Evolutionary conservation across 805 yeast genomes (phyloP).

Genomic region (Diddensiella transvaalensis): DNA sequence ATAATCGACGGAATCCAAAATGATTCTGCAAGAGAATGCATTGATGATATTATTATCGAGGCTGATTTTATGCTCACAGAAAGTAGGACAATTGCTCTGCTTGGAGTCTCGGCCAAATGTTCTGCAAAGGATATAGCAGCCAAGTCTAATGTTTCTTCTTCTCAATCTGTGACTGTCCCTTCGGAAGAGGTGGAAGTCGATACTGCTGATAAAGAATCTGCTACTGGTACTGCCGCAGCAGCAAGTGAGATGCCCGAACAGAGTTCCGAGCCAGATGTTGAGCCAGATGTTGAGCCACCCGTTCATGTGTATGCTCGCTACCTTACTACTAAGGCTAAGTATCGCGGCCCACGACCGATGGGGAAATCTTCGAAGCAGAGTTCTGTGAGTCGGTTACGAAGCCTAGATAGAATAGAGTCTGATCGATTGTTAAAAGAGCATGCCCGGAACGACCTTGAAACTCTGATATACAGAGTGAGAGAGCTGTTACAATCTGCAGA

Average conservation of each 20-base stretch:
- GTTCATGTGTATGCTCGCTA: slow-evolving; percentile 16
- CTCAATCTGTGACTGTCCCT: slow-evolving; percentile 4
- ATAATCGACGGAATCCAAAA: slow-evolving; percentile 28
- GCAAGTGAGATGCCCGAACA: slow-evolving; percentile 10
- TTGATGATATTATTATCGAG: slow-evolving; percentile 12
- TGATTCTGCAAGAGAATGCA: slow-evolving; percentile 18
- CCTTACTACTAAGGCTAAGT: slow-evolving; percentile 29
- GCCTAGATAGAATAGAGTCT: slow-evolving; percentile 52
- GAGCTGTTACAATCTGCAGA: slow-evolving; percentile 46
- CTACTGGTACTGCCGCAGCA: slow-evolving; percentile 1
- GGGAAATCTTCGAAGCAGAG: slow-evolving; percentile 45
- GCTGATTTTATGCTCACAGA: slow-evolving; percentile 18
- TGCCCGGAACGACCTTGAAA: slow-evolving; percentile 66
- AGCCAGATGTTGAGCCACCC: slow-evolving; percentile 11
- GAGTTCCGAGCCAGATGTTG: neutral
- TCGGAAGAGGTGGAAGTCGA: slow-evolving; percentile 11
- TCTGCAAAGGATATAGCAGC: slow-evolving; percentile 12
- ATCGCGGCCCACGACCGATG: slow-evolving; percentile 46
- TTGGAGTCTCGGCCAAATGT: slow-evolving; percentile 16
- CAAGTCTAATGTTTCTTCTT: slow-evolving; percentile 9
- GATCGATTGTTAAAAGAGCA: slow-evolving; percentile 54
- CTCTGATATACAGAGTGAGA: slow-evolving; percentile 66
- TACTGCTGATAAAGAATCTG: slow-evolving; percentile 11
- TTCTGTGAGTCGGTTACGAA: slow-evolving; percentile 47
- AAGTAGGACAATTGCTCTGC: slow-evolving; percentile 21